Conservation (phyloP, 2,329 filamentous ascomycete species). For the Pseudogymnoascus verrucosus region DNA sequence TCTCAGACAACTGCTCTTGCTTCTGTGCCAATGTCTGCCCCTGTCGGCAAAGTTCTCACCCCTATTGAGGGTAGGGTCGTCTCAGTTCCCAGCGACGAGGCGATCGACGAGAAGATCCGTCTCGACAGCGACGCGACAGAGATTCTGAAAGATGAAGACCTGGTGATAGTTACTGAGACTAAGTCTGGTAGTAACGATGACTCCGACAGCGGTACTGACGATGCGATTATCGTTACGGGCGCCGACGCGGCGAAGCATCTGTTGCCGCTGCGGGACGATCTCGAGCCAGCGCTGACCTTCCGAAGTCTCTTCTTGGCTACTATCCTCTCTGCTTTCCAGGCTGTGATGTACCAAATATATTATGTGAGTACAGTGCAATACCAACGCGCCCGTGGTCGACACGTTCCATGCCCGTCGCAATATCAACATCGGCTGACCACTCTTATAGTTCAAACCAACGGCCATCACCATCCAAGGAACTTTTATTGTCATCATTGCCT, state of each 20-base stretch:
- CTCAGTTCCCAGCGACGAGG: constrained; percentile 24
- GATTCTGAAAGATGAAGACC: constrained; percentile 14
- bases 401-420: background rate
- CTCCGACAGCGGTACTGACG: constrained; percentile 29
- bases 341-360: constrained; percentile 49
- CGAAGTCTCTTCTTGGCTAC: constrained; percentile 44
- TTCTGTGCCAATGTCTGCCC: constrained; percentile 16
- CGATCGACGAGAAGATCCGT: constrained; percentile 27
- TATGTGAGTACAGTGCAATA: constrained; percentile 28
- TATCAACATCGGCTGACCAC: constrained; percentile 9
- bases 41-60: constrained; percentile 21
- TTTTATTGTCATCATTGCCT: constrained; percentile 49
- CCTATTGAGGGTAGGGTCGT: constrained; percentile 26
- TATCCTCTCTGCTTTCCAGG: constrained; percentile 42
- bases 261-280: constrained; percentile 45
- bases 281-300: constrained; percentile 44
- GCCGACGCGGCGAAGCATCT: constrained; percentile 42
- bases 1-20: constrained; percentile 8
- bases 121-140: constrained; percentile 11
- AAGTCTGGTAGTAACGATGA: constrained; percentile 20
- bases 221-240: constrained; percentile 43
- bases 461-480: constrained; percentile 40
- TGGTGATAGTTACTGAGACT: constrained; percentile 16
- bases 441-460: constrained; percentile 44
- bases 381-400: background rate